Base-by-base conservation (phyloP, 2,329 filamentous ascomycete genomes). In the Hirsutella rhossiliensis region DNA sequence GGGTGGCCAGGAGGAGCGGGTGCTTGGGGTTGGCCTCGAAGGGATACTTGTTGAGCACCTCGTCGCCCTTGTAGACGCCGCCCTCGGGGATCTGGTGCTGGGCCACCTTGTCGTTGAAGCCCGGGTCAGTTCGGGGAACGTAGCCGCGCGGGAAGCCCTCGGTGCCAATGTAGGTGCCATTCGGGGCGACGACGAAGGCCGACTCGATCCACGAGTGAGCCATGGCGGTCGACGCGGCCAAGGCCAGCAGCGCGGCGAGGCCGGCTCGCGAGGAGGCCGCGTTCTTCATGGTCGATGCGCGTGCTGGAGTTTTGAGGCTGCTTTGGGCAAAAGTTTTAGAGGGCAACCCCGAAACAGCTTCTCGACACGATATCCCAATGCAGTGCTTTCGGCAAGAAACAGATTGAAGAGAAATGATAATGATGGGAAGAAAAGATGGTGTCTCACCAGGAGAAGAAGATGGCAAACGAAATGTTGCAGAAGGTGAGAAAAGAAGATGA, bases 171-270 rank as follows among this genome's bases (percentile, higher is more conserved):
- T 88, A 87, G 30, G 78, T 78, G 44, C 88, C 89, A 54, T 87
- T 84, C 27, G 76, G 61, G 43, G 79, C 76, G 59, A 96, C 80
- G 45, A 79, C 77, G 48, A 71, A 76, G 41, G 90, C 69, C 54
- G 82, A 71, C 63, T 96, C 88, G 40, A 90, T 74, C 89, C 89
- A 96, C 17, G 80, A 83, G 64, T 96, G 90, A 31, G 78, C 81
- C 23, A 52, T 52, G 30, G 56, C 61, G 6, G 53, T 43, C 34
- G 34, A 36, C 31, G 47, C 47, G 11, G 49, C 51, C 40, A 67
- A 49, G 34, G 65, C 56, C 23, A 68, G 46, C 4, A 53, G 43
- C 34, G 52, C 46, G 17, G 48, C 49, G 31, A 61, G 46, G 45
- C 55, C 50, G 43, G 51, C 42, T 28, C 48, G 43, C 19, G 49